Evolutionary conservation across 2,329 filamentous ascomycete species (phyloP).

Genomic region (Xylaria sp.): DNA sequence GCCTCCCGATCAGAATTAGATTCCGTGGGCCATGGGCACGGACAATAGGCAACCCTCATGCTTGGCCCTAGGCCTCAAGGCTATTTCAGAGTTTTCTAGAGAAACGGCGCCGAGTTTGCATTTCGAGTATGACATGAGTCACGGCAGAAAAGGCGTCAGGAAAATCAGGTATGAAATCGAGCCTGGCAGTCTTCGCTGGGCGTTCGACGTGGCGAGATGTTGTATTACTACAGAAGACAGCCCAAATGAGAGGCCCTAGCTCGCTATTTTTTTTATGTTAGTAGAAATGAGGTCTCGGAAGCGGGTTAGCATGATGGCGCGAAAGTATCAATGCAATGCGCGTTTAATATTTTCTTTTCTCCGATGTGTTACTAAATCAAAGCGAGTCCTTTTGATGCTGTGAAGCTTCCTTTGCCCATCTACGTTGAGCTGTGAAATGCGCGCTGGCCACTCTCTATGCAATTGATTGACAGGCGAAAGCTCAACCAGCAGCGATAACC

Average conservation of each 20-base stretch:
- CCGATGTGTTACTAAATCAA: not conserved
- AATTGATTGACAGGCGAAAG: constrained; percentile 6
- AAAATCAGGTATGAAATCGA: constrained; percentile 17
- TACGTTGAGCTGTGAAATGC: constrained; percentile 12
- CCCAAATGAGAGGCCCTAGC: not conserved
- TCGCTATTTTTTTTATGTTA: too few species aligned
- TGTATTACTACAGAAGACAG: constrained; percentile 27
- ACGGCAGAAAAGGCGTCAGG: constrained; percentile 35
- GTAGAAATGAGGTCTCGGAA: constrained; percentile 7
- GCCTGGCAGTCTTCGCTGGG: not conserved
- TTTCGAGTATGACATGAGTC: constrained; percentile 20
- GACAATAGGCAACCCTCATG: not conserved
- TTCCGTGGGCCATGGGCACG: not conserved
- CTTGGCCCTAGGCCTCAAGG: not conserved
- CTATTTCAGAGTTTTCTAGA: constrained; percentile 10
- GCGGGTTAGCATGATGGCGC: not conserved
- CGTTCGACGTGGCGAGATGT: constrained; percentile 11
- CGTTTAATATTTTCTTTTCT: not conserved
- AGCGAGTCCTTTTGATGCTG: constrained; percentile 12
- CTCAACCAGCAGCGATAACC: not conserved
- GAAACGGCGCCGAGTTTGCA: constrained; percentile 26
- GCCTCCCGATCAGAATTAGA: too few species aligned
- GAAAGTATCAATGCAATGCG: constrained; percentile 11
- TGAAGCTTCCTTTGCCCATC: constrained; percentile 24
- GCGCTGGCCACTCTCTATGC: constrained; percentile 3